These are phyloP conservation scores for Penicillium chermesinum DNA, from an alignment of 495 filamentous ascomycete genomes.

Conservation along the genomic window DNA sequence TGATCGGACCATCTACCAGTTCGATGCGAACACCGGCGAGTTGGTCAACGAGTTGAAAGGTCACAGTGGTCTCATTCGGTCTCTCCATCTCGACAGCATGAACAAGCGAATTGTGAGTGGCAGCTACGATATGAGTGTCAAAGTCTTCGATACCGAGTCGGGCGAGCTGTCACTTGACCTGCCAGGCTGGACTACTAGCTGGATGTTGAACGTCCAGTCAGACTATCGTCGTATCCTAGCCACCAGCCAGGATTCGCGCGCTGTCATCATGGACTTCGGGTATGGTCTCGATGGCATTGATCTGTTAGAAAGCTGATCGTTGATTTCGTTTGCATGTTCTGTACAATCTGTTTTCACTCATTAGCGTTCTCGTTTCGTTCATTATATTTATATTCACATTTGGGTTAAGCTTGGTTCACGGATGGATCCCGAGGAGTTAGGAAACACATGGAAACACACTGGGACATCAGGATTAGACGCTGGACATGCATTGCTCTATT, in stretches of 20 bases:
- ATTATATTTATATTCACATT: slow-evolving; percentile 8
- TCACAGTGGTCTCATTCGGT: slow-evolving; percentile 77
- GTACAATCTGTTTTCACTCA: slow-evolving; percentile 9
- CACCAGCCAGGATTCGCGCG: slow-evolving; percentile 87
- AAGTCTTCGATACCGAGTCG: slow-evolving; percentile 78
- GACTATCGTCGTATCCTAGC: slow-evolving; percentile 91
- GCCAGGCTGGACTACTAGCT: slow-evolving; percentile 86
- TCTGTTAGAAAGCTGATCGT: slow-evolving; percentile 39
- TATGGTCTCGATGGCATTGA: slow-evolving; percentile 47
- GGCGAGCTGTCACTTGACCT: slow-evolving; percentile 70
- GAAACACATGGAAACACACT: not conserved
- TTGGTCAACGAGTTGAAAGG: slow-evolving; percentile 70
- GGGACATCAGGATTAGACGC: not conserved
- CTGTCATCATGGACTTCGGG: slow-evolving; percentile 79
- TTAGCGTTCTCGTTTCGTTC: not conserved
- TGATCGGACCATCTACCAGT: slow-evolving; percentile 88
- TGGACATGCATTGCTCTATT: not conserved
- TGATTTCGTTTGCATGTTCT: slow-evolving; percentile 11
- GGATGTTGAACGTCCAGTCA: slow-evolving; percentile 92
- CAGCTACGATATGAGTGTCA: slow-evolving; percentile 91
- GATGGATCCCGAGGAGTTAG: slow-evolving; percentile 6
- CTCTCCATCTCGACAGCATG: slow-evolving; percentile 76
- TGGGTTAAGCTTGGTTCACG: slow-evolving; percentile 12
- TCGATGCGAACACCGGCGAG: slow-evolving; percentile 84
- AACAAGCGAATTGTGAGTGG: slow-evolving; percentile 83